A percentile compares a stretch with the other conserved stretches of the same genome.
phyloP scores from a whole-genome alignment of 805 yeast genomes.

The Saturnispora sekii region DNA sequence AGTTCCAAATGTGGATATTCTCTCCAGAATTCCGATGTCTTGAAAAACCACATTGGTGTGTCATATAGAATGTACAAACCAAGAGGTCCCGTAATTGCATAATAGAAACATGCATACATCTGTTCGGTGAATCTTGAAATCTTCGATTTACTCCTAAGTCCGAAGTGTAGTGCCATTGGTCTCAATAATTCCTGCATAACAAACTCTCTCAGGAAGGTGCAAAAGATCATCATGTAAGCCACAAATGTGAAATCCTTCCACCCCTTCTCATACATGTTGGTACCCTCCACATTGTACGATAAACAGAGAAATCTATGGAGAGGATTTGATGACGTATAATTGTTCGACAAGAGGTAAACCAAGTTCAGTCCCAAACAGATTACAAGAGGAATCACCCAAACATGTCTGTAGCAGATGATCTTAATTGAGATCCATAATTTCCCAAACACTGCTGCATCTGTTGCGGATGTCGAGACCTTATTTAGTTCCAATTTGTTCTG shows the following conservation, averaged over 20 bases:
- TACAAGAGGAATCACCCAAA: constrained; percentile 65
- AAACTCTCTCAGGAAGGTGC: constrained; percentile 87
- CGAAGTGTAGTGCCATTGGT: constrained; percentile 55
- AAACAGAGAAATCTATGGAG: constrained; percentile 54
- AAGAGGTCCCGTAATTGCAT: constrained; percentile 69
- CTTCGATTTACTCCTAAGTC: constrained; percentile 46
- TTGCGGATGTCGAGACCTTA: constrained; percentile 17
- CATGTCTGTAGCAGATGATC: constrained; percentile 48
- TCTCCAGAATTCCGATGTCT: constrained; percentile 71
- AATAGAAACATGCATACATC: constrained; percentile 74
- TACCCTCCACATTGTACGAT: constrained; percentile 52
- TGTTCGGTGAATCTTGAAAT: constrained; percentile 86
- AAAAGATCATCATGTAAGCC: constrained; percentile 68
- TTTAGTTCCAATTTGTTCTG: constrained; percentile 25
- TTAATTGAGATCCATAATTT: constrained; percentile 50
- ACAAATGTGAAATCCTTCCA: constrained; percentile 72
- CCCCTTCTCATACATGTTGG: constrained; percentile 79
- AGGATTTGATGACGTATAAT: constrained; percentile 49
- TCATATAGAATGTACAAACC: constrained; percentile 84
- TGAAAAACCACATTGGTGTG: constrained; percentile 82
- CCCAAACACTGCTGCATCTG: constrained; percentile 43
- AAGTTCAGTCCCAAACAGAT: constrained; percentile 33
- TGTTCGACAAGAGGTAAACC: constrained; percentile 46
- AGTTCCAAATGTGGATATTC: constrained; percentile 78
- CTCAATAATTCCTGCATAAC: constrained; percentile 70